Evolutionary conservation across 192 early-diverging fungal genomes (phyloP), one percentile per base, ranked within the genome.

Genomic region (Dispira parvispora): DNA sequence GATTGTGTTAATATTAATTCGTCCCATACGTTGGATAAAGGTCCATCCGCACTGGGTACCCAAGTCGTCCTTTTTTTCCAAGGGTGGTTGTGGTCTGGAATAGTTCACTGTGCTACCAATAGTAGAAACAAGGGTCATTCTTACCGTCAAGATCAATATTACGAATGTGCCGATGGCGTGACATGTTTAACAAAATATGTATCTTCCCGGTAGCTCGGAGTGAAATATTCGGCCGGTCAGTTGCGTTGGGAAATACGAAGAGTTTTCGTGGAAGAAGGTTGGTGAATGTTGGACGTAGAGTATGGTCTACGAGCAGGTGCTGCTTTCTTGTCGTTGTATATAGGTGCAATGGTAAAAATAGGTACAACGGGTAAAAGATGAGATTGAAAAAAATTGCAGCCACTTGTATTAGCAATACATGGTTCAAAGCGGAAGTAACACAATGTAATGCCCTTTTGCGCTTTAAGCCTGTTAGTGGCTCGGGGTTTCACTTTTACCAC

Each of bases 101-200:
- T 60, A 28, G 0, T 27, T 14, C 12, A 28, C 57, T 10, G 18
- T 43, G 14, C 10, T 18, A 14, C 10, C 2, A 1, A 16, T 28
- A 42, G 43, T 60, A 43, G 14, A 60, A 13, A 14, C 14, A 43
- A 42, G 14, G 10, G 10, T 3, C 1, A 43, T 13, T 43, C 32
- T 16, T 60, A 60, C 57, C 57, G 3, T 60, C 57, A 18, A 60
- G 57, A 43, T 60, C 57, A 1, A 60, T 18, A 27, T 60, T 60
- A 21, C 57, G 57, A 42, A 60, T 43, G 57, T 42, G 11, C 11
- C 57, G 57, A 27, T 60, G 57, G 57, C 57, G 57, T 42, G 57
- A 60, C 57, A 60, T 60, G 57, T 28, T 42, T 42, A 60, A 38
- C 32, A 1, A 38, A 38, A 6, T 4, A 38, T 1, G 32, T 38